Conservation (phyloP, 495 filamentous ascomycete species). For the Talaromyces ruber region DNA sequence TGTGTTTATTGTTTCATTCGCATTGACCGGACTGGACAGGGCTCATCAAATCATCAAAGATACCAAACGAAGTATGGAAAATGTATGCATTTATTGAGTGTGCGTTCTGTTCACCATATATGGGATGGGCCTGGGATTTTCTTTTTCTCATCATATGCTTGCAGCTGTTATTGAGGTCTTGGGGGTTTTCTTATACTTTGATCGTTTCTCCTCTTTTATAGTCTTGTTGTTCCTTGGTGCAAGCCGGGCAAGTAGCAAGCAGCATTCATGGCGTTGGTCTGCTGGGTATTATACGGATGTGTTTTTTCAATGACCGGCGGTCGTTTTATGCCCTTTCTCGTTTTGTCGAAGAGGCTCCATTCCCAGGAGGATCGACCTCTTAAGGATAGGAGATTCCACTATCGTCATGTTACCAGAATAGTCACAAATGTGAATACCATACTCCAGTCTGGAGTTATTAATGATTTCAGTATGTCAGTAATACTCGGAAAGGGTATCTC, state of each 20-base stretch:
- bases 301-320: background rate
- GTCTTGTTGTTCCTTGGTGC: background rate
- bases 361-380: background rate
- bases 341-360: background rate
- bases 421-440: background rate
- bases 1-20: slow-evolving; percentile 7
- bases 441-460: background rate
- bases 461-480: background rate
- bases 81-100: slow-evolving; percentile 9
- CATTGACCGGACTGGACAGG: slow-evolving; percentile 1
- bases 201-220: background rate
- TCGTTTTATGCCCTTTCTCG: background rate
- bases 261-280: slow-evolving; percentile 5
- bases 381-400: background rate
- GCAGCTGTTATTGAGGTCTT: slow-evolving; percentile 6
- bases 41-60: background rate
- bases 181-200: background rate
- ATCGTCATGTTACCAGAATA: background rate
- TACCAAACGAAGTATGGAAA: slow-evolving; percentile 9
- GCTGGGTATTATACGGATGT: background rate
- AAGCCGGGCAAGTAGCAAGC: background rate
- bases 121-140: background rate
- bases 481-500: background rate
- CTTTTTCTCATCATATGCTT: slow-evolving; percentile 6
- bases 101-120: background rate